Conservation (phyloP, 257 asterid species). For the Haberlea rhodopensis region DNA sequence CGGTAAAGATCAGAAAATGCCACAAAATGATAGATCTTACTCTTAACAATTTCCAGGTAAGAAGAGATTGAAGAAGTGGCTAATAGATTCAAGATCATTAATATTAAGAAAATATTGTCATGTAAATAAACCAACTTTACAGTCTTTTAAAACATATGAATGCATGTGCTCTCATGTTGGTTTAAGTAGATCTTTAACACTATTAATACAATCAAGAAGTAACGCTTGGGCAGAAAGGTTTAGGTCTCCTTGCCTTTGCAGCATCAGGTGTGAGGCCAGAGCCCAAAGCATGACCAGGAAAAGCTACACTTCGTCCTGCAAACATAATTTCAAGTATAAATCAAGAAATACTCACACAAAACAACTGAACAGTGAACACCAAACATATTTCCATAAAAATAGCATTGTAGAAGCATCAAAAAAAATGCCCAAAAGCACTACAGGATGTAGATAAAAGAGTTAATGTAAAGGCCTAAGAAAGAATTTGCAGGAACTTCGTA, state of each 20-base stretch:
- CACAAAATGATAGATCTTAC: no score
- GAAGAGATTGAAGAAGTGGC: no score
- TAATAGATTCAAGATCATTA: background rate
- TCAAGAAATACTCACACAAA: conserved; percentile 16
- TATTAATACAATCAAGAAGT: conserved; percentile 26
- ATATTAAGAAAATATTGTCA: background rate
- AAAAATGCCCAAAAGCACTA: background rate
- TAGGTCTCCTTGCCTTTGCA: conserved; percentile 76
- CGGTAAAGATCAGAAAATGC: background rate
- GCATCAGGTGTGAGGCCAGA: conserved; percentile 79
- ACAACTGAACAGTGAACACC: conserved; percentile 13
- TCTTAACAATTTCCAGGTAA: no score
- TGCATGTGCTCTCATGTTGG: conserved; percentile 18
- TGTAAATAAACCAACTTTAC: conserved; percentile 1
- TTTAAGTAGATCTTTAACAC: conserved; percentile 15
- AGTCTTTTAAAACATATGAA: conserved; percentile 18
- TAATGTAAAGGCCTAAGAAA: background rate
- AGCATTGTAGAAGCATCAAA: conserved; percentile 1
- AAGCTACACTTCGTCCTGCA: conserved; percentile 95
- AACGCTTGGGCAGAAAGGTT: conserved; percentile 22
- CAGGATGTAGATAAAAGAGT: conserved; percentile 14
- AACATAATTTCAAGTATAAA: conserved; percentile 15
- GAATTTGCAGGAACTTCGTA: background rate
- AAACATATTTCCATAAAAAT: background rate
- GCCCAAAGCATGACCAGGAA: conserved; percentile 98